Conservation (phyloP, 495 filamentous ascomycete genomes). For the Tuber umbilicatum region DNA sequence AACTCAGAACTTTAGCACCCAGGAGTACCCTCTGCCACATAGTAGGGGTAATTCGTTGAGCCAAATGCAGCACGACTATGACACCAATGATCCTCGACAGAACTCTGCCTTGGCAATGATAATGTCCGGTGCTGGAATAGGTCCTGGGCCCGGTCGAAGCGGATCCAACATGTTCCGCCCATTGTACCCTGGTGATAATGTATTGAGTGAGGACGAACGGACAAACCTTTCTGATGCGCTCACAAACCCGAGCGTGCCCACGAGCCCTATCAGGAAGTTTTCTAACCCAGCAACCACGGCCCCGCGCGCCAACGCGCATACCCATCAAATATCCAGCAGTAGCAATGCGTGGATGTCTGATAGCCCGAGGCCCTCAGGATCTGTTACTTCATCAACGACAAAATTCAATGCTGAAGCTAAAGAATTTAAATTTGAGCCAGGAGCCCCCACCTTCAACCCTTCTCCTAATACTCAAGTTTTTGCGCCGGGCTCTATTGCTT, state of each 20-base stretch:
- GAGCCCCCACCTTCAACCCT: constrained; percentile 16
- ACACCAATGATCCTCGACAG: constrained; percentile 32
- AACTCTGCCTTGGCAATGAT: constrained; percentile 40
- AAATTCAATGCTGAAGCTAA: constrained; percentile 77
- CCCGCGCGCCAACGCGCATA: constrained; percentile 28
- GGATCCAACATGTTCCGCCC: constrained; percentile 1
- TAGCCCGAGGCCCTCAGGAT: constrained; percentile 19
- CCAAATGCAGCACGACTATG: constrained; percentile 37
- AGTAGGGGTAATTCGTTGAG: constrained; percentile 38
- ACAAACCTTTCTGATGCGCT: constrained; percentile 57
- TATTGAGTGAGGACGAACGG: constrained; percentile 38
- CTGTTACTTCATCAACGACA: constrained; percentile 49
- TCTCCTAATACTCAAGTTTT: constrained; percentile 39
- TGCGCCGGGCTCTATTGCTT: constrained; percentile 21
- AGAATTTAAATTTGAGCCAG: constrained; percentile 76
- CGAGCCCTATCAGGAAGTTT: constrained; percentile 36
- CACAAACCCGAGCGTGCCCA: constrained; percentile 60
- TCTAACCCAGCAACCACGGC: constrained; percentile 7
- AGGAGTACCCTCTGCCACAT: constrained; percentile 35
- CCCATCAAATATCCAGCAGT: constrained; percentile 37
- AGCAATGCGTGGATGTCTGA: constrained; percentile 39
- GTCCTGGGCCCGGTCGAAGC: constrained; percentile 12
- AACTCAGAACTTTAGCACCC: constrained; percentile 23
- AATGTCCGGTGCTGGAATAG: constrained; percentile 33
- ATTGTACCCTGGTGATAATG: constrained; percentile 18